Base-by-base conservation (phyloP, 192 early-diverging fungal genomes). In the Coemansia sp. region DNA sequence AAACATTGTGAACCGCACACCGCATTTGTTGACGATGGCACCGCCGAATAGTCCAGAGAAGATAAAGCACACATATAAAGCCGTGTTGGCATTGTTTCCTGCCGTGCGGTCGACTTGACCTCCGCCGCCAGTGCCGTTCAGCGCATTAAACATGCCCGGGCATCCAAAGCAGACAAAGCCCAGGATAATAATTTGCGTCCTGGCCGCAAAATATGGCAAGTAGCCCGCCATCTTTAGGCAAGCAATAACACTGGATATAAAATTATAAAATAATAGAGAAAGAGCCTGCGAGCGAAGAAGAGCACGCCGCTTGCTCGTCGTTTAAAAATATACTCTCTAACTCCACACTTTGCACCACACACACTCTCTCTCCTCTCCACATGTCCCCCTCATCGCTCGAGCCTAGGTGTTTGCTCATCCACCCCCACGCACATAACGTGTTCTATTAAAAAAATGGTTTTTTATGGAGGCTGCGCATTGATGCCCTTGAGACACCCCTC, bases 71-170 rank as follows among this genome's bases (percentile, higher is more conserved):
- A 87, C 84, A 77, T 92, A 91, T 7, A 95, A 87, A 43, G 93
- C 91, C 13, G 91, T 91, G 77, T 90, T 91, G 75, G 90, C 92
- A 66, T 93, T 88, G 80, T 91, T 87, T 31, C 86, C 88, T 41
- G 88, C 85, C 8, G 79, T 85, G n/a, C 80, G 82, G 72, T 86
- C 80, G 24, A 89, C 63, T 71, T 89, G 88, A n/a, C 93, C 92
- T 22, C 85, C 90, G 65, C 88, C 91, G 57, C 91, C 91, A 74
- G 89, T 80, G 3, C 88, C 81, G 75, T 84, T 85, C 43, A 92
- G 73, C 24, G 91, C 90, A 40, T 92, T 92, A 66, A 89, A 93
- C 91, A 93, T 93, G 64, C 92, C 92, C 10, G 92, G 92, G 65
- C 92, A 91, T 52, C 88, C 86, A 84, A 93, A 93, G 75, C 90